phyloP scores from a whole-genome alignment of 163 green algal species.

The Chlamydomonas reinhardtii region DNA sequence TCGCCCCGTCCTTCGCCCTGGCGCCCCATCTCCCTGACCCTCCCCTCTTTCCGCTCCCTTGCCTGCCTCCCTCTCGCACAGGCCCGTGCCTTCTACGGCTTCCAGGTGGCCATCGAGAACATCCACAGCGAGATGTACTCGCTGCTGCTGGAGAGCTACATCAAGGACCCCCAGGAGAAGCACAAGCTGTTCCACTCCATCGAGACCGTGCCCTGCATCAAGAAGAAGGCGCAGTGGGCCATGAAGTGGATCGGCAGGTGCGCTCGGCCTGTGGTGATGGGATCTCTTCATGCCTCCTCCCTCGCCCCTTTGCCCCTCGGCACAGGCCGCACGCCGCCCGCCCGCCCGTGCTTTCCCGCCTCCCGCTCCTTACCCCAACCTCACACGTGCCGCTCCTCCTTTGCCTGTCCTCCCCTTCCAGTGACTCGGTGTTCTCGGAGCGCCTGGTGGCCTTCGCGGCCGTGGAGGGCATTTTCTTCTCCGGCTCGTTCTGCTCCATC shows the following conservation, averaged over 20 bases:
- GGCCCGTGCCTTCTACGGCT: constrained; percentile 97
- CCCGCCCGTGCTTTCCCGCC: neutral
- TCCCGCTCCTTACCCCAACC: neutral
- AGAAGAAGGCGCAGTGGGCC: constrained; percentile 86
- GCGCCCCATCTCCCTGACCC: no score
- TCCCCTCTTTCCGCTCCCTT: neutral
- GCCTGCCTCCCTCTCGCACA: constrained; percentile 50
- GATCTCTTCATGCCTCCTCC: no score
- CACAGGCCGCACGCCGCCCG: neutral
- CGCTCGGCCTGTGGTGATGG: no score
- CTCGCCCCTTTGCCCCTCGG: neutral
- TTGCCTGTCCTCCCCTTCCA: neutral
- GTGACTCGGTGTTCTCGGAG: constrained; percentile 86
- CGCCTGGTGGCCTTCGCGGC: constrained; percentile 95
- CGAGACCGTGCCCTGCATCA: constrained; percentile 64
- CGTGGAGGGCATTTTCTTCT: constrained; percentile 99
- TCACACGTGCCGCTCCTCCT: neutral
- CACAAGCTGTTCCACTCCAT: constrained; percentile 68
- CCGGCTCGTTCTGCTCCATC: constrained; percentile 95
- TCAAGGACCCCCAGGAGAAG: constrained; percentile 71
- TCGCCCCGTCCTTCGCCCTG: no score
- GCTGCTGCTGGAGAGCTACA: constrained; percentile 89
- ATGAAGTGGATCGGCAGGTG: constrained; percentile 72
- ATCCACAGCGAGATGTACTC: constrained; percentile 99
- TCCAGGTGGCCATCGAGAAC: constrained; percentile 98